Evolutionary conservation across 148 eudicot genomes (phyloP).

Genomic region (Silene conica): DNA sequence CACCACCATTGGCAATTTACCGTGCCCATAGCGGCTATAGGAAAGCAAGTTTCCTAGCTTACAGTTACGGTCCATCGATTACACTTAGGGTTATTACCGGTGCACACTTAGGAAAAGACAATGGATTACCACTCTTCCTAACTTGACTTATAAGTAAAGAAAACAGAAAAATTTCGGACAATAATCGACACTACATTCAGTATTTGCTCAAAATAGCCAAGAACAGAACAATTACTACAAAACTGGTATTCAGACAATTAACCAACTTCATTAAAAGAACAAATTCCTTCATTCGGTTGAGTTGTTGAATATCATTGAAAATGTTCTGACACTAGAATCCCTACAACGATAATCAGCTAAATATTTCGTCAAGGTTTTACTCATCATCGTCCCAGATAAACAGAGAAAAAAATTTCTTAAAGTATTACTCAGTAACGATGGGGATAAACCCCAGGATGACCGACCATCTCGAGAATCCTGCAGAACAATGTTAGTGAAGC

Average conservation of each 20-base stretch:
- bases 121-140: no score
- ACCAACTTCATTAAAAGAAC: slow-evolving; percentile 12
- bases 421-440: slow-evolving; percentile 3
- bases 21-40: no score
- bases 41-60: no score
- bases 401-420: slow-evolving; percentile 9
- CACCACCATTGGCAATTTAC: no score
- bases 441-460: slow-evolving; percentile 15
- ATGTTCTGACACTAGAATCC: slow-evolving; percentile 23
- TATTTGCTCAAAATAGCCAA: no score
- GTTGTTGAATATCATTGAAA: slow-evolving; percentile 23
- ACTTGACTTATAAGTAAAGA: no score
- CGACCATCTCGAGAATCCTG: slow-evolving; percentile 16
- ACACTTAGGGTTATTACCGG: no score
- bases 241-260: not conserved
- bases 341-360: slow-evolving; percentile 23
- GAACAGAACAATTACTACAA: not conserved
- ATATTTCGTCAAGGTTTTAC: slow-evolving; percentile 19
- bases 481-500: not conserved
- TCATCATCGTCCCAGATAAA: slow-evolving; percentile 22
- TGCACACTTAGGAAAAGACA: no score
- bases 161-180: no score
- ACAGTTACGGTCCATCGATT: no score
- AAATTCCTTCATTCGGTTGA: slow-evolving; percentile 8
- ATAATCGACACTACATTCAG: no score